Evolutionary conservation across 441 rosid genomes (phyloP), one percentile per base, ranked within the genome.

Genomic region (Bruguiera hainesii): DNA sequence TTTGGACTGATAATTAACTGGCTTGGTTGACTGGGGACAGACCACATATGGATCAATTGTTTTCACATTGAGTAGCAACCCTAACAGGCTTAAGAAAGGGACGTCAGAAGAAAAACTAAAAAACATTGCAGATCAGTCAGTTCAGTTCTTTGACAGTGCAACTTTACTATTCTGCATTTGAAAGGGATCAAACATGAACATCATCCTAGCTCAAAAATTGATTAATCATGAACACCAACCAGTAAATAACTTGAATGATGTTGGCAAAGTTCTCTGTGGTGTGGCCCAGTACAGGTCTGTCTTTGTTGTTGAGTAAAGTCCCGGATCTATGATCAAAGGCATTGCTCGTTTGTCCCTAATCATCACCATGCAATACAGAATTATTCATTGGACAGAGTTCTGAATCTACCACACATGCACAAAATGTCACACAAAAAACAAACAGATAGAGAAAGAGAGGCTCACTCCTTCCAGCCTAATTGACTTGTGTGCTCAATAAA

Each of bases 241-340:
- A 21, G 99, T 95, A 71, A 85, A 95, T 68, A 95, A 65, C 79
- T 86, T 90, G 72, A 89, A 95, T 37, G 98, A 83, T 13, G 96
- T 85, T 16, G 99, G 99, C 83, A 95, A 76, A 68, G 80, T 39
- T 81, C 98, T 86, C 62, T 78, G 79, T n/a, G 89, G 97, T 28
- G 87, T 76, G 69, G 87, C 96, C 90, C 88, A 86, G 70, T 63
- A 87, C 66, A 94, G 74, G 70, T 92, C 98, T 30, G 83, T 71
- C 77, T 95, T 95, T 61, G 81, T 85, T 55, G 85, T 58, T 61
- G 75, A 68, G 71, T 90, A 92, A 39, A 92, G 90, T 52, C 99
- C 99, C 48, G 98, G 99, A 72, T 95, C 99, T 55, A 95, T 64
- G 73, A 95, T 92, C 86, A 95, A 75, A 28, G 99, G 99, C 93